Evolutionary conservation across 371 early-diverging fungal genomes (phyloP).

Genomic region (Mucor plumbeus): DNA sequence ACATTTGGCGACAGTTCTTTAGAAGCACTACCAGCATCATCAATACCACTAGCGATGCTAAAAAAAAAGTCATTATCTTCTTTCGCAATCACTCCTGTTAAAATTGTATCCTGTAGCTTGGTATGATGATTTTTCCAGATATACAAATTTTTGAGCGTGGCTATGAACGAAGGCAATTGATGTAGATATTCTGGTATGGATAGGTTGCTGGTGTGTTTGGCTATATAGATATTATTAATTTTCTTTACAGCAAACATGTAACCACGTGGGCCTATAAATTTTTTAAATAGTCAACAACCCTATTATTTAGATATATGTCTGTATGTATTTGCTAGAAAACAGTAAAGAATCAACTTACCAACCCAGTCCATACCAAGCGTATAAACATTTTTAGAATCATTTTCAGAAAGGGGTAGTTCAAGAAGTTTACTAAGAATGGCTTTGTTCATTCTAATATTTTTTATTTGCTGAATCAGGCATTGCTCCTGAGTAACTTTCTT

Average conservation of each 20-base stretch:
- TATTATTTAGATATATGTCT: constrained; percentile 24
- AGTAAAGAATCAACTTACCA: constrained; percentile 21
- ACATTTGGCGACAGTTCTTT: constrained; percentile 28
- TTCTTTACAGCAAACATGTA: constrained; percentile 32
- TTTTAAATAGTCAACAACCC: constrained; percentile 9
- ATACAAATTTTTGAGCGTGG: constrained; percentile 29
- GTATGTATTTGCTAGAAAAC: constrained; percentile 24
- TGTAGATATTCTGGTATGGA: constrained; percentile 30
- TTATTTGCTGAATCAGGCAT: constrained; percentile 26
- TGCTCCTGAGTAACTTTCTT: constrained; percentile 23
- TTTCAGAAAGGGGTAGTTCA: constrained; percentile 20
- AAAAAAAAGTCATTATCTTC: constrained; percentile 22
- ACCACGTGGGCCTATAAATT: constrained; percentile 23
- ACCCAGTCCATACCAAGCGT: constrained; percentile 23
- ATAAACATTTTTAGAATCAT: not conserved
- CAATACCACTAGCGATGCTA: constrained; percentile 23
- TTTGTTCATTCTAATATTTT: constrained; percentile 33
- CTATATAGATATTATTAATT: constrained; percentile 23
- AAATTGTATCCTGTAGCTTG: constrained; percentile 28
- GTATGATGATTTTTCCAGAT: constrained; percentile 30
- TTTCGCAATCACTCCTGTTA: constrained; percentile 27
- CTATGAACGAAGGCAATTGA: constrained; percentile 29
- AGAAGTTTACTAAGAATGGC: constrained; percentile 27
- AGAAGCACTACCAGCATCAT: constrained; percentile 26
- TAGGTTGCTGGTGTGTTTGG: constrained; percentile 27